phyloP scores from a whole-genome alignment of 768 basidiomycete genomes.

The Rickenella mellea region DNA sequence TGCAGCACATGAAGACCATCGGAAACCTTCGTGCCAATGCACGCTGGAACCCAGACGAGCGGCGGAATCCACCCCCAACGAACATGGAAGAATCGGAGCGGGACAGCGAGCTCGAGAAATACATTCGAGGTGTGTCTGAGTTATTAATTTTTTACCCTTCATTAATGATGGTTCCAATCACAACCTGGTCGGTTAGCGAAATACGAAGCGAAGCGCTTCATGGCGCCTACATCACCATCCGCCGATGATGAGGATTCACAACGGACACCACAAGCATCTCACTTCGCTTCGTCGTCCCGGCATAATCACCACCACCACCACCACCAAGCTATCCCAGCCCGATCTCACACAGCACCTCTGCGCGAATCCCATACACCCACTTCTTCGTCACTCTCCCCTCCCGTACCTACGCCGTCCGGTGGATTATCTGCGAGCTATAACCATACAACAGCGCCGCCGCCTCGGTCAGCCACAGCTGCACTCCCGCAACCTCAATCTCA shows the following conservation, averaged over 20 bases:
- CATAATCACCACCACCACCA: no score
- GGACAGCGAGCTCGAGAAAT: slow-evolving; percentile 86
- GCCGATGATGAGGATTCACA: slow-evolving; percentile 9
- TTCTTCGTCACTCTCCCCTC: slow-evolving; percentile 1
- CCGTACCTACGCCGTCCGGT: slow-evolving; percentile 3
- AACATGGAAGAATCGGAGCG: slow-evolving; percentile 70
- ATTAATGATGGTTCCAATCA: slow-evolving; percentile 1
- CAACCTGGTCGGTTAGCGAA: slow-evolving; percentile 40
- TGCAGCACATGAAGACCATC: slow-evolving; percentile 65
- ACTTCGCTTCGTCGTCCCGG: slow-evolving; percentile 28
- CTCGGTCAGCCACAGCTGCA: slow-evolving; percentile 9
- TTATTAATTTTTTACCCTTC: background rate
- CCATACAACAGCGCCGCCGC: slow-evolving; percentile 11
- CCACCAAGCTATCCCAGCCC: slow-evolving; percentile 16
- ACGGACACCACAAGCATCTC: slow-evolving; percentile 6
- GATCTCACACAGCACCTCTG: slow-evolving; percentile 15
- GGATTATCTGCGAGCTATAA: slow-evolving; percentile 1
- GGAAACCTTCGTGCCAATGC: slow-evolving; percentile 80
- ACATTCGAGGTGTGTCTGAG: slow-evolving; percentile 70
- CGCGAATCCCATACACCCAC: slow-evolving; percentile 5
- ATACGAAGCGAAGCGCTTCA: slow-evolving; percentile 68
- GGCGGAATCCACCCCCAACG: slow-evolving; percentile 72
- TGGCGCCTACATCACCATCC: slow-evolving; percentile 18
- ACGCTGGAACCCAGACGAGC: slow-evolving; percentile 76
- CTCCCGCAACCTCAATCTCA: slow-evolving; percentile 8